A percentile compares a stretch with the other conserved stretches of the same genome.
Conservation (phyloP, 1,284 basidiomycete species). For the Ustilago trichophora region DNA sequence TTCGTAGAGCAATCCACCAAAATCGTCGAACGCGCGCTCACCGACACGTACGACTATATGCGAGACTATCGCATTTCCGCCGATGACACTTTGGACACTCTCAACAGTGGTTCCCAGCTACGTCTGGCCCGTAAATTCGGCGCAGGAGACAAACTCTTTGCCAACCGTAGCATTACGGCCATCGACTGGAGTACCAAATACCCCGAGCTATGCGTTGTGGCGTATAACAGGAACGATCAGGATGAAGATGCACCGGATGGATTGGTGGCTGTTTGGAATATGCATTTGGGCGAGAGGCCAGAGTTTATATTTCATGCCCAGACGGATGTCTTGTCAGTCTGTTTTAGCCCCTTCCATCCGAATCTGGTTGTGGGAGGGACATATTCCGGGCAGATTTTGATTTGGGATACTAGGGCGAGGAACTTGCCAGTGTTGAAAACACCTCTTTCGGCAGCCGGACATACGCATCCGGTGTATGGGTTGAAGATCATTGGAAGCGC, state of each 20-base stretch:
- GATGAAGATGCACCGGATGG: conserved; percentile 77
- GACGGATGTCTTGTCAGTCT: conserved; percentile 95
- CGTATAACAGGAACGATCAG: conserved; percentile 98
- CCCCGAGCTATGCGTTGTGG: conserved; percentile 90
- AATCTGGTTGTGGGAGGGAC: conserved; percentile 97
- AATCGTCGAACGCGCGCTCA: conserved; percentile 93
- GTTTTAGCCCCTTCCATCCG: conserved; percentile 96
- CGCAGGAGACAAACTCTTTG: conserved; percentile 50
- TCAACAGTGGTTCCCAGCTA: conserved; percentile 22
- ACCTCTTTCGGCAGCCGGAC: conserved; percentile 85
- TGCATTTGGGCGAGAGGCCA: conserved; percentile 90
- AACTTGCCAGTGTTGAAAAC: conserved; percentile 90
- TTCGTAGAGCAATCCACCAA: conserved; percentile 95
- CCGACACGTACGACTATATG: conserved; percentile 95
- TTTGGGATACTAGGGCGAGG: conserved; percentile 98
- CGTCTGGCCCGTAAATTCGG: conserved; percentile 49
- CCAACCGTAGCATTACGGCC: conserved; percentile 91
- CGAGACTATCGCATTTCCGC: conserved; percentile 87
- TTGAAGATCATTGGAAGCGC: conserved; percentile 98
- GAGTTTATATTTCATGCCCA: conserved; percentile 97
- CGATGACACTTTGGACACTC: conserved; percentile 74
- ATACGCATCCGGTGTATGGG: conserved; percentile 97
- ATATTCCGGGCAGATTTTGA: conserved; percentile 94
- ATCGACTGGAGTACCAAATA: conserved; percentile 99
- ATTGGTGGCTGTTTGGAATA: conserved; percentile 95